These are phyloP conservation scores for Stephanocyclus meneghinianus DNA, from an alignment of 352 stramenopile species.

Conservation along the genomic window DNA sequence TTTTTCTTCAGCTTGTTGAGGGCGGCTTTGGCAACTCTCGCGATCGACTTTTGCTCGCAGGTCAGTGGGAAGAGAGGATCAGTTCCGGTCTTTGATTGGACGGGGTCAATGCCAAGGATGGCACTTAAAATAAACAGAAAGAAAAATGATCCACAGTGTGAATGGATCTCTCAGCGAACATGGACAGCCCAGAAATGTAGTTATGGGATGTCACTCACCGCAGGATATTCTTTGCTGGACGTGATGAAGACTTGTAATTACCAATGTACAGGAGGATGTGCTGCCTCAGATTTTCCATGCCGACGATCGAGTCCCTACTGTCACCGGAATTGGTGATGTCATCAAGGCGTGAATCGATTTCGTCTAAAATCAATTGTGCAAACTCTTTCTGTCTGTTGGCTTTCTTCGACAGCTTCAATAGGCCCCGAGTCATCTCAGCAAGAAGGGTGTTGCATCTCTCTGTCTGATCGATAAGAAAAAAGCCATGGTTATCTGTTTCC, in stretches of 20 bases:
- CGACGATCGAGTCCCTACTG: conserved; percentile 24
- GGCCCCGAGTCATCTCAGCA: conserved; percentile 63
- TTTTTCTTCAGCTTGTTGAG: conserved; percentile 55
- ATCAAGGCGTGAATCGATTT: conserved; percentile 39
- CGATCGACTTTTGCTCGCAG: conserved; percentile 31
- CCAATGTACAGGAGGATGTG: conserved; percentile 62
- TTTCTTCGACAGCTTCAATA: conserved; percentile 28
- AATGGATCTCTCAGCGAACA: neutral
- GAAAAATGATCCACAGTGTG: neutral
- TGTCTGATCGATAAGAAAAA: conserved; percentile 66
- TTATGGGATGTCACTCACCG: conserved; percentile 42
- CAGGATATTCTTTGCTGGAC: conserved; percentile 76
- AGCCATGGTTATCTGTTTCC: conserved; percentile 36
- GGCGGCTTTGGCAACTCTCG: conserved; percentile 30
- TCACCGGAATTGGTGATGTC: conserved; percentile 31
- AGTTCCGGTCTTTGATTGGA: conserved; percentile 40
- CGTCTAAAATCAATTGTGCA: conserved; percentile 25
- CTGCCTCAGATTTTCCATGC: conserved; percentile 56
- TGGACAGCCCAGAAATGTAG: neutral
- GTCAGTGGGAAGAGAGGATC: conserved; percentile 41
- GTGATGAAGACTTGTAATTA: conserved; percentile 33
- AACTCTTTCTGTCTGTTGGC: conserved; percentile 25
- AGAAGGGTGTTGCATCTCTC: conserved; percentile 67
- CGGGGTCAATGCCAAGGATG: conserved; percentile 51
- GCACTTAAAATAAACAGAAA: conserved; percentile 1